Evolutionary conservation across 495 filamentous ascomycete genomes (phyloP), one percentile per base, ranked within the genome.

Genomic region (Podospora appendiculata): DNA sequence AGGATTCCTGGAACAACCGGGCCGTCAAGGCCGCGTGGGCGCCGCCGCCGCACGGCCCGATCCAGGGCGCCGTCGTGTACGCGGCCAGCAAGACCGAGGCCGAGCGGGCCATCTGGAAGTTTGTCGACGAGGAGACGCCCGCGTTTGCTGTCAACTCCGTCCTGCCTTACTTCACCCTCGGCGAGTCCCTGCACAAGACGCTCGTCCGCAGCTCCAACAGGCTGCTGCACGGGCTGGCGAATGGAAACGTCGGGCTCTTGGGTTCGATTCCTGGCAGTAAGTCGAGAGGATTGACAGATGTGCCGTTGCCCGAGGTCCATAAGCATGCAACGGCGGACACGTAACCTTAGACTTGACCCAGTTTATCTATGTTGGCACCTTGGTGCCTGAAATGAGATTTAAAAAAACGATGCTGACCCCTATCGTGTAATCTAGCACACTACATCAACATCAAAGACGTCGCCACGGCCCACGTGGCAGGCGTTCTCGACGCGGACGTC

Each of bases 41-140:
- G 4, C 61, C 69, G 5, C 57, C 73, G n/a, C 65, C 60, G 0
- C 70, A 71, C 48, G 51, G 57, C n/a, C 53, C 54, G 8, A 52
- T 55, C 11, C 52, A 59, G 18, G 54, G 45, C 2, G 53, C 45
- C 40, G 36, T 51, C 32, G 69, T 79, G 3, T 79, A 85, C 51
- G 56, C 61, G 7, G 75, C 77, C 0, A 74, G 72, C 51, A 84
- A 85, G 60, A 72, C 66, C 2, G 62, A 72, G 55, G 70, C 66
- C 6, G 80, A 84, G 58, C 67, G 68, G 35, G 71, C 61, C 12
- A 53, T 70, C 0, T 82, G 76, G 75, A 68, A 70, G 44, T 83
- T 78, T 63, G 52, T 78, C 3, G 50, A 68, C 47, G 68, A 77
- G 36, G 52, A 79, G 14, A 67, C 77, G 25, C 75, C 77, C 1